Evolutionary conservation across 345 rosid genomes (phyloP).

Genomic region (Chamaenerion angustifolium): DNA sequence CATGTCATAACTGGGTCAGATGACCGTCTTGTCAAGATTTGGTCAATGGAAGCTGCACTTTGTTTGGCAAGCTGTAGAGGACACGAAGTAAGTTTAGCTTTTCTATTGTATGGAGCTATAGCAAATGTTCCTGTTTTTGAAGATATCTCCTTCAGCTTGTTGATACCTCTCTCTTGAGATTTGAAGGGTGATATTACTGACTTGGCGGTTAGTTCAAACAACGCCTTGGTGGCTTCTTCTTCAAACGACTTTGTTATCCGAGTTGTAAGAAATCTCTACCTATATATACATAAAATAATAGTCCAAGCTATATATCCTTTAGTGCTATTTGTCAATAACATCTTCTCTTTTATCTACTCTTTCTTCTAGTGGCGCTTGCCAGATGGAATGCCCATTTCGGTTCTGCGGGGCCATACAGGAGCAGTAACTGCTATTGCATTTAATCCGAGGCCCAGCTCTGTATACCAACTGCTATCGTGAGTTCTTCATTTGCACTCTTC

Average conservation of each 20-base stretch:
- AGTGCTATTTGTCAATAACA: constrained; percentile 4
- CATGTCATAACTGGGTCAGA: constrained; percentile 95
- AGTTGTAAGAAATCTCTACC: constrained; percentile 52
- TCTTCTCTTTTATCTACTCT: constrained; percentile 13
- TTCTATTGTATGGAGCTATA: constrained; percentile 5
- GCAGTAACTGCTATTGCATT: constrained; percentile 98
- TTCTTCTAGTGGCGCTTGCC: constrained; percentile 88
- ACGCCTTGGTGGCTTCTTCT: constrained; percentile 89
- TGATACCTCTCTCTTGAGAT: constrained; percentile 7
- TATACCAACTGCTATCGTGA: constrained; percentile 93
- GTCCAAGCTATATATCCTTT: constrained; percentile 7
- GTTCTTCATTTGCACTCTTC: constrained; percentile 18
- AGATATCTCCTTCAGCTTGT: constrained; percentile 8
- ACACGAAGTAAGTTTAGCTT: constrained; percentile 68
- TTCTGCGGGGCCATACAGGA: constrained; percentile 86
- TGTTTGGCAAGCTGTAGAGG: constrained; percentile 99
- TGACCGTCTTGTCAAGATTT: constrained; percentile 95
- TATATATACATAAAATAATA: background rate
- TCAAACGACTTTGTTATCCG: constrained; percentile 95
- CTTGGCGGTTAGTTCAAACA: constrained; percentile 93
- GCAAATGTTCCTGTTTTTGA: background rate
- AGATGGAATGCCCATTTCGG: constrained; percentile 89
- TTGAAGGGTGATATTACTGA: constrained; percentile 95
- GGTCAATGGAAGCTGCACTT: constrained; percentile 99
- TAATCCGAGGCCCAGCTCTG: constrained; percentile 69